A percentile compares a stretch with the other conserved stretches of the same genome.
Evolutionary conservation across 2,329 filamentous ascomycete genomes (phyloP).

Genomic region (Colletotrichum lindemuthianum): DNA sequence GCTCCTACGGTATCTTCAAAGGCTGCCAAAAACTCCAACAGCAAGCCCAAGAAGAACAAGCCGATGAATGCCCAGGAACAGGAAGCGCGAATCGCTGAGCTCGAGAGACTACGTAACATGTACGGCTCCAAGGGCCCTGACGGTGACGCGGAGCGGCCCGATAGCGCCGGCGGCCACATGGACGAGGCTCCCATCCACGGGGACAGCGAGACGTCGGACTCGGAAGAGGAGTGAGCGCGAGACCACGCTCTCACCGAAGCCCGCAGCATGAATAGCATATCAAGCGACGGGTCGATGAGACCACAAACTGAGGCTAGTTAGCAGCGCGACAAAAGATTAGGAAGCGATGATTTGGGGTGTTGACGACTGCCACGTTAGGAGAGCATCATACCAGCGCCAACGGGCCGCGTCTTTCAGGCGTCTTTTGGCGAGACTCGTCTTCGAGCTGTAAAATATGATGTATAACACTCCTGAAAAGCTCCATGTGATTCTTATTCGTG

Average conservation of each 20-base stretch:
- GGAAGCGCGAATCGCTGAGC: constrained; percentile 70
- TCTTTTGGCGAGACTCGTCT: constrained; percentile 4
- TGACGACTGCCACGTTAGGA: constrained; percentile 12
- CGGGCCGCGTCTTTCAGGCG: neutral
- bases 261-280: neutral
- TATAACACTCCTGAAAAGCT: constrained; percentile 21
- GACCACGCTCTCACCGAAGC: neutral
- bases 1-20: constrained; percentile 43
- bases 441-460: constrained; percentile 35
- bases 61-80: constrained; percentile 78
- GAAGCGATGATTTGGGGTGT: constrained; percentile 20
- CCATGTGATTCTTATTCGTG: neutral
- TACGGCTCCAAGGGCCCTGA: constrained; percentile 43
- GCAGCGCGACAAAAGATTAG: neutral
- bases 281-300: neutral
- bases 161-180: constrained; percentile 30
- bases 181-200: constrained; percentile 38
- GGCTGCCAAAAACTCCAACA: constrained; percentile 44
- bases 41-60: constrained; percentile 77
- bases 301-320: neutral
- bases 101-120: constrained; percentile 63
- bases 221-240: constrained; percentile 52
- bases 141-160: constrained; percentile 46
- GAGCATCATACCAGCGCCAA: constrained; percentile 25
- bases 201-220: constrained; percentile 55